Percentiles rank a stretch among this genome's conserved stretches.
These are phyloP conservation scores for Sclerotinia borealis DNA, from an alignment of 2,329 filamentous ascomycete species.

Conservation along the genomic window DNA sequence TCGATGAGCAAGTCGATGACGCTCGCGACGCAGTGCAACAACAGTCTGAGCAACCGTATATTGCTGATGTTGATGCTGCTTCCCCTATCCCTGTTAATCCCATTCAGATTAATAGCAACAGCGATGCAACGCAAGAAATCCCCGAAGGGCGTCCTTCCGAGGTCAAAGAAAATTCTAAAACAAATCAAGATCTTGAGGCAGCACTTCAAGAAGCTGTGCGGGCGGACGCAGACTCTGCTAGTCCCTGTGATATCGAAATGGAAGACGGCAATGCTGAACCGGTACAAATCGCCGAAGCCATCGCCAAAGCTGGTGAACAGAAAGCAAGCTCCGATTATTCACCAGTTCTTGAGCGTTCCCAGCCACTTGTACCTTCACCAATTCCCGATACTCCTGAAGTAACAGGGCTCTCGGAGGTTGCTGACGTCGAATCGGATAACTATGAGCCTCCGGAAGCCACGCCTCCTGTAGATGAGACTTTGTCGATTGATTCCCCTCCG, in stretches of 20 bases:
- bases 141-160: background rate
- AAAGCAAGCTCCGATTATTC: constrained; percentile 23
- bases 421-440: constrained; percentile 39
- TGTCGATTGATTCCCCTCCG: constrained; percentile 33
- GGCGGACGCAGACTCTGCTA: constrained; percentile 26
- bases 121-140: background rate
- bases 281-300: constrained; percentile 16
- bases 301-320: constrained; percentile 15
- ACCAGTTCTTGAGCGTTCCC: constrained; percentile 20
- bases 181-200: constrained; percentile 25
- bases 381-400: background rate
- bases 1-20: background rate
- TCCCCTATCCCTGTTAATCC: background rate
- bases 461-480: constrained; percentile 19
- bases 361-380: background rate
- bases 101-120: background rate
- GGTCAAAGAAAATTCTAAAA: background rate
- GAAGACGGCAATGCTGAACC: constrained; percentile 22
- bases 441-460: constrained; percentile 50
- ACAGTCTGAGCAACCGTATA: background rate
- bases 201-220: constrained; percentile 27
- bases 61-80: background rate
- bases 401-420: constrained; percentile 1
- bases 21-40: background rate
- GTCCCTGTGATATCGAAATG: constrained; percentile 19